Evolutionary conservation across 257 asterid genomes (phyloP), one percentile per base, ranked within the genome.

Genomic region (Verbena officinalis): DNA sequence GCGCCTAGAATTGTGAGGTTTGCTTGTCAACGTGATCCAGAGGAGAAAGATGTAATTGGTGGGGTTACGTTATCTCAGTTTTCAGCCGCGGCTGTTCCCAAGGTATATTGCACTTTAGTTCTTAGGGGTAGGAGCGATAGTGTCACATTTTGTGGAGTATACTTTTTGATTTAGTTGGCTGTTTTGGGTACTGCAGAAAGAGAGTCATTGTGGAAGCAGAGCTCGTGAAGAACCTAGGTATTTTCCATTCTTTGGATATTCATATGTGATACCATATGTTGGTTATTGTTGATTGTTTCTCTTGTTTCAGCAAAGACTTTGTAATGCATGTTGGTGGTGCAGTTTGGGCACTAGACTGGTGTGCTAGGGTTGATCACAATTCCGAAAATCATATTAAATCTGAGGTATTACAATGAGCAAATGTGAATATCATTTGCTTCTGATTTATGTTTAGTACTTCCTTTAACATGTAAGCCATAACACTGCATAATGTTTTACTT

Each of bases 321-420:
- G 78, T 90, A 55, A 75, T 94, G 88, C 46, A 88, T 73, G 96
- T 75, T 71, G 99, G 99, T 59, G 99, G 99, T 75, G 52, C 81
- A 17, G 89, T 86, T 33, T 94, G 96, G 95, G 96, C 95, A 12
- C 59, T 94, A 72, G 99, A 90, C 71, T 94, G 99, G 99, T 90
- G 99, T 74, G 96, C 97, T 55, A 74, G 78, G 81, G 80, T 70
- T 60, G 69, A 81, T 67, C 68, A 61, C 22, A 55, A 64, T 77
- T 65, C 86, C 13, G 72, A 75, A 31, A 57, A 59, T 67, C 74
- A 43, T 69, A 44, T 88, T 30, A 70, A 56, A 64, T 76, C 80
- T 59, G 97, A 94, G 97, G 99, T 88, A 79, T 31, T 17, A 75
- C 30, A 71, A 15, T 45, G 65, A 52, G 30, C 33, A 27, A n/a